Evolutionary conservation across 2,329 filamentous ascomycete genomes (phyloP).

Genomic region (Sporothrix variecibatus): DNA sequence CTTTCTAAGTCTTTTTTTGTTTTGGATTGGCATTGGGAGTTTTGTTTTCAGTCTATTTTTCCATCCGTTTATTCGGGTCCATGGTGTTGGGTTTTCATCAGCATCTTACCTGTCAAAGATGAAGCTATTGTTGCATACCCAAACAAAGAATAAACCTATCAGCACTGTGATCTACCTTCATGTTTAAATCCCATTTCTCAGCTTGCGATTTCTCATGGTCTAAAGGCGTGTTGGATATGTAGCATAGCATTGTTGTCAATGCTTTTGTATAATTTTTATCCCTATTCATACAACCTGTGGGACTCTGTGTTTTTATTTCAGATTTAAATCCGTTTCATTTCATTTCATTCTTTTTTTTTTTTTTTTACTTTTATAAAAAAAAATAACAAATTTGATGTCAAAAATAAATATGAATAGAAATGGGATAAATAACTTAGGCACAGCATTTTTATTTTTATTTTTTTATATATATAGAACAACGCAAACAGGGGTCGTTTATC

Average conservation of each 20-base stretch:
- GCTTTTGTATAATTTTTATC: too few relatives aligned
- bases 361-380: neutral
- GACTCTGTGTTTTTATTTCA: too few relatives aligned
- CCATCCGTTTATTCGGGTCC: neutral
- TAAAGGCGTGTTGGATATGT: too few relatives aligned
- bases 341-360: neutral
- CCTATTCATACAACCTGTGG: too few relatives aligned
- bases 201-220: too few relatives aligned
- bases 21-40: conserved; percentile 5
- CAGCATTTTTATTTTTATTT: neutral
- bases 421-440: neutral
- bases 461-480: neutral
- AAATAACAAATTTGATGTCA: neutral
- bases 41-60: neutral
- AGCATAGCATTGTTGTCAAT: too few relatives aligned
- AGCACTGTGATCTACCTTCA: neutral
- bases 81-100: neutral
- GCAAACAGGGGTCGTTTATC: neutral
- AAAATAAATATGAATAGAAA: neutral
- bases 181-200: too few relatives aligned
- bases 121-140: neutral
- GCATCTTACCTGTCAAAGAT: neutral
- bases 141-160: neutral
- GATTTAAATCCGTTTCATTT: neutral
- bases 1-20: neutral